Evolutionary conservation across 176 grass and related monocot species (phyloP).

Genomic region (Triticum dicoccoides): DNA sequence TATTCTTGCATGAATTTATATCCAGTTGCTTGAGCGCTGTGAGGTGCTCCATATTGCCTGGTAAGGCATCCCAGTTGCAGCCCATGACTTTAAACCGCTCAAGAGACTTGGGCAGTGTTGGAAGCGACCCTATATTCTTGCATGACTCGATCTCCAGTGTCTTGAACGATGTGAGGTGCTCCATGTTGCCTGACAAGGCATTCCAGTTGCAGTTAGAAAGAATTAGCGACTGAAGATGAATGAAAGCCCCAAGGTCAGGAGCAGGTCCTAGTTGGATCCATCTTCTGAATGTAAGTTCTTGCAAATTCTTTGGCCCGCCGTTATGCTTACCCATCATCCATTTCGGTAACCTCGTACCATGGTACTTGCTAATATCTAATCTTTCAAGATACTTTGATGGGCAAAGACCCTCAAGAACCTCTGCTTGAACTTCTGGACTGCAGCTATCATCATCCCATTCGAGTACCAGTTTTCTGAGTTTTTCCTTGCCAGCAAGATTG

Average conservation of each 20-base stretch:
- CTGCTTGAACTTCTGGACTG: neutral
- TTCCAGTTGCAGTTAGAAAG: neutral
- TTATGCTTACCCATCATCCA: neutral
- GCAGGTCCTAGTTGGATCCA: neutral
- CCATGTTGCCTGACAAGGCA: no score
- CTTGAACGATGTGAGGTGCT: no score
- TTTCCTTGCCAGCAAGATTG: neutral
- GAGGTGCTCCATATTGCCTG: no score
- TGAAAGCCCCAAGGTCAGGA: neutral
- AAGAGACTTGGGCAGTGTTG: no score
- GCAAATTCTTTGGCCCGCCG: neutral
- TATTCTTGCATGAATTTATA: no score
- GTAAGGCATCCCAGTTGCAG: no score
- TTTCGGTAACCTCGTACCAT: neutral
- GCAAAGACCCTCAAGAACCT: neutral
- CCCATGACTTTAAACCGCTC: no score
- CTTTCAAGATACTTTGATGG: neutral
- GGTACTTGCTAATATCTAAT: neutral
- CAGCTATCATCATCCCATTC: neutral
- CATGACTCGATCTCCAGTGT: no score
- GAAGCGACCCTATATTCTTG: no score
- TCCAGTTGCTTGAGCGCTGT: no score
- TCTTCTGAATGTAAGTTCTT: neutral
- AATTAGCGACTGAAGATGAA: neutral
- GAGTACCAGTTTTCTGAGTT: neutral